phyloP scores from a whole-genome alignment of 768 basidiomycete species.

The Fibroporia radiculosa region DNA sequence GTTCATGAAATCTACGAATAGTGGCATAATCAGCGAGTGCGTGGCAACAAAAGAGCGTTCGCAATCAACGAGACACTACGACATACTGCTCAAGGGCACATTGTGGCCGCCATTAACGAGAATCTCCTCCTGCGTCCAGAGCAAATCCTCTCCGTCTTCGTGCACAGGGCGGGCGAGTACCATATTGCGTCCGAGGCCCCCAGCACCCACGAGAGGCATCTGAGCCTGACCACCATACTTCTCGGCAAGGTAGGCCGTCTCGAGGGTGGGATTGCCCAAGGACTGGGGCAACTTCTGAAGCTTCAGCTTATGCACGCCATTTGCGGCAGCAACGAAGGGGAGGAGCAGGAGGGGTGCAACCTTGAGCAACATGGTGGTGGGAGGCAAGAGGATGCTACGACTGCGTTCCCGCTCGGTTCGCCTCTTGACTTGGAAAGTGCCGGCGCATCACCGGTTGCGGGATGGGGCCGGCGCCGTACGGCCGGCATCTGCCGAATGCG shows the following conservation, averaged over 20 bases:
- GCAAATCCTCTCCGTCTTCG: slow-evolving; percentile 47
- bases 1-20: slow-evolving; percentile 82
- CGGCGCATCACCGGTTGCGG: slow-evolving; percentile 7
- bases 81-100: slow-evolving; percentile 84
- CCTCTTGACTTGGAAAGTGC: background rate
- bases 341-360: slow-evolving; percentile 34
- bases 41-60: background rate
- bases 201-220: slow-evolving; percentile 64
- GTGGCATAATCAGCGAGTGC: slow-evolving; percentile 2
- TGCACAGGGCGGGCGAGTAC: slow-evolving; percentile 33
- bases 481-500: too few relatives aligned
- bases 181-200: slow-evolving; percentile 60
- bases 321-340: slow-evolving; percentile 42
- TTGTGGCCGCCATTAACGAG: slow-evolving; percentile 63
- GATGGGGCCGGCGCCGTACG: too few relatives aligned
- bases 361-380: slow-evolving; percentile 31
- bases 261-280: slow-evolving; percentile 55
- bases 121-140: slow-evolving; percentile 74
- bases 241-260: slow-evolving; percentile 83
- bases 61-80: background rate
- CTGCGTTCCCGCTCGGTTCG: slow-evolving; percentile 1
- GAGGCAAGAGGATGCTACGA: slow-evolving; percentile 11
- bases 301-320: slow-evolving; percentile 75
- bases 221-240: slow-evolving; percentile 76
- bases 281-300: slow-evolving; percentile 74